These are phyloP conservation scores for Hyphopichia pseudoburtonii DNA, from an alignment of 1,139 yeast genomes.

Conservation along the genomic window DNA sequence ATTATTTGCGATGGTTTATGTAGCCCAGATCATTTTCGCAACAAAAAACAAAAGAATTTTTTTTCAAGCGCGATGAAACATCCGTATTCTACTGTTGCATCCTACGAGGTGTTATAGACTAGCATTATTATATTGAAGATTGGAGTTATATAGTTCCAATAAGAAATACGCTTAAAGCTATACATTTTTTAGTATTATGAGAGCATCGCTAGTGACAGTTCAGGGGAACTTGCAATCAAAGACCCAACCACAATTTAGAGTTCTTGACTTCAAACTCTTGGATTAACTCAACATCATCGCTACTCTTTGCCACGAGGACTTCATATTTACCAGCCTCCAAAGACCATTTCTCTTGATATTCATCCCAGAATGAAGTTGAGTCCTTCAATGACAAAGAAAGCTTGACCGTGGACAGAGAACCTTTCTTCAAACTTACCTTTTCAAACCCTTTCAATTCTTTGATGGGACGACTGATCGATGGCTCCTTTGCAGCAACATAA, in stretches of 20 bases:
- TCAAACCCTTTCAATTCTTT: constrained; percentile 59
- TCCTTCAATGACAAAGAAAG: constrained; percentile 42
- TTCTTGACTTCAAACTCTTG: constrained; percentile 30
- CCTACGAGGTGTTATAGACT: no score
- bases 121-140: no score
- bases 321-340: constrained; percentile 50
- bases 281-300: constrained; percentile 27
- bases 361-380: constrained; percentile 57
- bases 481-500: constrained; percentile 38
- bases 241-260: constrained; percentile 20
- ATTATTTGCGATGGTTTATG: no score
- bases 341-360: constrained; percentile 48
- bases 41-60: no score
- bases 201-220: no score
- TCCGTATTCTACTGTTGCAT: no score
- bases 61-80: no score
- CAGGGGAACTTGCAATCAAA: no score
- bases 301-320: constrained; percentile 45
- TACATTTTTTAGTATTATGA: no score
- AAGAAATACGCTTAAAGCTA: no score
- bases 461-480: constrained; percentile 48
- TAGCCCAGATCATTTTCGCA: no score
- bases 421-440: constrained; percentile 45
- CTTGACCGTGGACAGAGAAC: constrained; percentile 36
- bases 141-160: no score